Evolutionary conservation across 129 eudicot genomes (phyloP).

Genomic region (Lactuca sativa): DNA sequence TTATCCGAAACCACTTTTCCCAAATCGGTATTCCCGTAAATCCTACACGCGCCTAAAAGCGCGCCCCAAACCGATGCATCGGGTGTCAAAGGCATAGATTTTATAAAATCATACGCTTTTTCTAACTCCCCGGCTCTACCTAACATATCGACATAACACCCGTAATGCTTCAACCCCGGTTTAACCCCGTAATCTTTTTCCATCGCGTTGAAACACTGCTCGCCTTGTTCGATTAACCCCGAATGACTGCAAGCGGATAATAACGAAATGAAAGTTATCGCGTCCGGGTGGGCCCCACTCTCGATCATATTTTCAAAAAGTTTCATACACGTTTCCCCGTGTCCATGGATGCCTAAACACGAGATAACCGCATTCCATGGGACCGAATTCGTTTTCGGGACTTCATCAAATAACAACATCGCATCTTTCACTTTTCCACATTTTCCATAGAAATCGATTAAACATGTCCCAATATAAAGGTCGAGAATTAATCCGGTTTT

Average conservation of each 20-base stretch:
- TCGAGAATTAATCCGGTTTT: constrained; percentile 52
- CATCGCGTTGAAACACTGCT: constrained; percentile 59
- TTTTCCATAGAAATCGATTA: constrained; percentile 83
- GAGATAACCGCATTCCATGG: constrained; percentile 87
- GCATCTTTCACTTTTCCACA: constrained; percentile 79
- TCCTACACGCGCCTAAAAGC: constrained; percentile 85
- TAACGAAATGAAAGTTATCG: constrained; percentile 67
- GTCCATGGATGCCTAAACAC: constrained; percentile 78
- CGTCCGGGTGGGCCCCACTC: constrained; percentile 65
- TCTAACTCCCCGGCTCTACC: constrained; percentile 81
- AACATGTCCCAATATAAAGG: constrained; percentile 67
- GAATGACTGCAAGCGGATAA: constrained; percentile 89
- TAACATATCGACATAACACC: constrained; percentile 82
- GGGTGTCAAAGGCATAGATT: constrained; percentile 64
- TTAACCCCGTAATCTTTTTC: constrained; percentile 54
- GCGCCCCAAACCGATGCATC: constrained; percentile 92
- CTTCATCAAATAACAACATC: constrained; percentile 55
- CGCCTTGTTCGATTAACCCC: constrained; percentile 71
- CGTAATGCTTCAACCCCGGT: constrained; percentile 75
- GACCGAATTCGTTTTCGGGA: constrained; percentile 54
- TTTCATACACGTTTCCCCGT: constrained; percentile 53
- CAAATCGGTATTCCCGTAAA: constrained; percentile 71
- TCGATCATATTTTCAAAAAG: constrained; percentile 61
- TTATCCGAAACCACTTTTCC: constrained; percentile 60
- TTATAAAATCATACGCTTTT: constrained; percentile 59